A percentile compares a stretch with the other conserved stretches of the same genome.
phyloP scores from a whole-genome alignment of 345 rosid genomes.

The Citropsis articulata region DNA sequence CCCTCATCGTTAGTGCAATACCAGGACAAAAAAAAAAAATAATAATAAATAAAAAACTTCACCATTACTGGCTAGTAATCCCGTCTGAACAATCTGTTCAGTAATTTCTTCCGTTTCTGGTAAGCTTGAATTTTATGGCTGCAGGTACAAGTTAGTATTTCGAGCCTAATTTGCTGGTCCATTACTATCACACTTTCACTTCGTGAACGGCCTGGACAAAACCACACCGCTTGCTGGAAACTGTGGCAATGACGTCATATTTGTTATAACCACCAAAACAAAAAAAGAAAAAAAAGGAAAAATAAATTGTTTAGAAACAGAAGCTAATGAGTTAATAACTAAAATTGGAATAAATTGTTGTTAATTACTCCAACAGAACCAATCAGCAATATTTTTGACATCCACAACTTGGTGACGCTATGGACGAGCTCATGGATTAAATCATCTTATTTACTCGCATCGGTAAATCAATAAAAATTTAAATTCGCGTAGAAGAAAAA shows the following conservation, averaged over 20 bases:
- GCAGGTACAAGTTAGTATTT: too few species aligned
- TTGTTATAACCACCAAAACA: not conserved
- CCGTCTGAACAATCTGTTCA: too few species aligned
- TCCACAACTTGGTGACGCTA: not conserved
- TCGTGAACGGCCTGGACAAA: too few species aligned
- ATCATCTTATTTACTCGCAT: not conserved
- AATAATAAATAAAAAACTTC: too few species aligned
- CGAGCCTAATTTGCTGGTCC: too few species aligned
- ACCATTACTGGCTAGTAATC: too few species aligned
- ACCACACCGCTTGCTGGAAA: not conserved
- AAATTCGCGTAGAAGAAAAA: not conserved
- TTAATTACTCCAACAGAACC: not conserved
- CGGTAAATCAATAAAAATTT: not conserved
- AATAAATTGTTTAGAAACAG: not conserved
- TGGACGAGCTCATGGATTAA: not conserved
- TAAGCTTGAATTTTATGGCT: too few species aligned
- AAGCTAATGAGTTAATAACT: not conserved
- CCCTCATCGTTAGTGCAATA: too few species aligned
- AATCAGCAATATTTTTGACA: slow-evolving; percentile 1
- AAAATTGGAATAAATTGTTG: not conserved
- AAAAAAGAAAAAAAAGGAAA: not conserved
- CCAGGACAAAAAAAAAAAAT: too few species aligned
- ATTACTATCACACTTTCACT: too few species aligned
- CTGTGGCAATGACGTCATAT: not conserved
- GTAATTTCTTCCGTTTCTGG: too few species aligned